A percentile compares a stretch with the other conserved stretches of the same genome.
phyloP scores from a whole-genome alignment of 176 grass and related monocot genomes.

The Ananas comosus region DNA sequence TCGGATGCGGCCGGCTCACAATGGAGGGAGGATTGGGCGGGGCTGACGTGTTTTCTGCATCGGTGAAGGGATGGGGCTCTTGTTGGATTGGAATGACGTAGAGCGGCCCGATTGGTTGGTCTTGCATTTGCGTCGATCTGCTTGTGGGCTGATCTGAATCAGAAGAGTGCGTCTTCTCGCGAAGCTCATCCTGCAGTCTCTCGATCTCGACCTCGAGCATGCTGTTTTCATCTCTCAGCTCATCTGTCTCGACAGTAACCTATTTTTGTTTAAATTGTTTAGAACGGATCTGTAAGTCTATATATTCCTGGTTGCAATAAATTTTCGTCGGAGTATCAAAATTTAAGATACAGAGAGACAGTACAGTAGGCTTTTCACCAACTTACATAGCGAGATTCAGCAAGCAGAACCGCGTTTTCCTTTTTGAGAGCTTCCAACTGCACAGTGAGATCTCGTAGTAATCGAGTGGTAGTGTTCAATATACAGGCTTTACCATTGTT shows the following conservation, averaged over 20 bases:
- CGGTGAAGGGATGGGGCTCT: constrained; percentile 11
- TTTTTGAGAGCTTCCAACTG: constrained; percentile 9
- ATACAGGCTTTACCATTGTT: constrained; percentile 31
- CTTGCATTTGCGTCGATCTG: constrained; percentile 6
- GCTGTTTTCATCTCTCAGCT: constrained; percentile 23
- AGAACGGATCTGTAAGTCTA: neutral
- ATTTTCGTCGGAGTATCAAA: neutral
- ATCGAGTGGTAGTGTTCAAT: constrained; percentile 18
- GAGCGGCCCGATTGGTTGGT: neutral
- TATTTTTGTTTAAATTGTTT: neutral
- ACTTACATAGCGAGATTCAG: constrained; percentile 29
- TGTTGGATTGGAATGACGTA: constrained; percentile 4
- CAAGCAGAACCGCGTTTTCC: constrained; percentile 17
- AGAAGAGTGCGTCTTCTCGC: constrained; percentile 5
- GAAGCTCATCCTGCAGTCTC: constrained; percentile 11
- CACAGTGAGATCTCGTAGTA: constrained; percentile 16
- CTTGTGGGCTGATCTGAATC: neutral
- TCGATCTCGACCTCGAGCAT: constrained; percentile 4
- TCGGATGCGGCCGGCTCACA: constrained; percentile 15
- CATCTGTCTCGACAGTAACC: constrained; percentile 16
- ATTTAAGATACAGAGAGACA: neutral
- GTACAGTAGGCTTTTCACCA: neutral
- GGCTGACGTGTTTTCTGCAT: neutral
- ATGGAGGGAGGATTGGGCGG: neutral
- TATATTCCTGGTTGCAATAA: neutral